Conservation (phyloP, 345 rosid species). For the Lepidium africanum region DNA sequence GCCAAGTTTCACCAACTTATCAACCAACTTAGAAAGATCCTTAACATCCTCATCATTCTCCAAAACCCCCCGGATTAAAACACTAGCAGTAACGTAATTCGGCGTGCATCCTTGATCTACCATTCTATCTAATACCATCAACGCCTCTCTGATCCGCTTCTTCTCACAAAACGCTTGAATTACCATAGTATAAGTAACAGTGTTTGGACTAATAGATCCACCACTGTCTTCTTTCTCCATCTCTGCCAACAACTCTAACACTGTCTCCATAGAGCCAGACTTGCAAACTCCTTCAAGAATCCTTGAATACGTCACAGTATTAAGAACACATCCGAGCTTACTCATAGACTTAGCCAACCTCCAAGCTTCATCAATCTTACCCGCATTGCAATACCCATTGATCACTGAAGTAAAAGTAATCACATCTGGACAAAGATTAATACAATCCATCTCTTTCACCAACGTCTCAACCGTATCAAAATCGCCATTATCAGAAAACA, state of each 20-base stretch:
- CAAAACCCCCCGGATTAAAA: slow-evolving; percentile 57
- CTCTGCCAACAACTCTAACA: slow-evolving; percentile 48
- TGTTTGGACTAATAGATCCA: slow-evolving; percentile 44
- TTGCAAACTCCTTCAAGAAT: slow-evolving; percentile 61
- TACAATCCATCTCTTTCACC: slow-evolving; percentile 65
- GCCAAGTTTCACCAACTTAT: slow-evolving; percentile 42
- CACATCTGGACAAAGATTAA: slow-evolving; percentile 58
- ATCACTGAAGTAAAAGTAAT: slow-evolving; percentile 52
- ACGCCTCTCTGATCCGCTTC: slow-evolving; percentile 44
- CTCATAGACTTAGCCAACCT: slow-evolving; percentile 46
- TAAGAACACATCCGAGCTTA: slow-evolving; percentile 46
- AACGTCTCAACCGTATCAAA: slow-evolving; percentile 44
- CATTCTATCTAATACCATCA: slow-evolving; percentile 68
- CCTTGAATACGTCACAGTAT: slow-evolving; percentile 51
- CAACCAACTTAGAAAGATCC: slow-evolving; percentile 52
- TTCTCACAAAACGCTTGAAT: slow-evolving; percentile 55
- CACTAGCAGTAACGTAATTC: slow-evolving; percentile 59
- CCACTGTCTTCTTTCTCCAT: slow-evolving; percentile 65
- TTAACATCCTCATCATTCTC: slow-evolving; percentile 33
- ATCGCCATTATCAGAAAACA: slow-evolving; percentile 62
- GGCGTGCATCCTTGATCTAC: slow-evolving; percentile 48
- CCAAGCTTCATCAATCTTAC: slow-evolving; percentile 60
- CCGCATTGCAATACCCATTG: slow-evolving; percentile 58
- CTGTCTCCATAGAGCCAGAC: slow-evolving; percentile 47
- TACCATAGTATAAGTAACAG: slow-evolving; percentile 58